Evolutionary conservation across 768 basidiomycete genomes (phyloP), one percentile per base, ranked within the genome.

Genomic region (Lactarius deliciosus): DNA sequence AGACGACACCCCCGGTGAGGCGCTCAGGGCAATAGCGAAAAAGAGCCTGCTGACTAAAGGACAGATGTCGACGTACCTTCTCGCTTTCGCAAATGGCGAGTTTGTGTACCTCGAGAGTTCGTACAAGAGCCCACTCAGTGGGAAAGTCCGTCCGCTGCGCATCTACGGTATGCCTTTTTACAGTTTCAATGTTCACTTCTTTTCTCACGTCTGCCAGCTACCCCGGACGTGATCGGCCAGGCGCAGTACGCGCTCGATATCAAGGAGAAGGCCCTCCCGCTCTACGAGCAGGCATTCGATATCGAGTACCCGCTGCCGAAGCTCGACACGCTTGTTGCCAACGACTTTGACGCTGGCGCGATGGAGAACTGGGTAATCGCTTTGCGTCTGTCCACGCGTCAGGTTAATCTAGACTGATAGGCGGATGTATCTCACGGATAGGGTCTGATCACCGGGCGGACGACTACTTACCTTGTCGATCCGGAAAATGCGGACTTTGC

Each of bases 231-330:
- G 69, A 92, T 97, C 71, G 81, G 87, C 70, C 94, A 94, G 73
- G 89, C 90, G 5, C 83, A 89, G 70, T 94, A 94, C 72, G 90
- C 91, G 15, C 86, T 98, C 50, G 93, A 96, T 71, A 87, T 96
- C 71, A 96, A 91, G 76, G 84, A 83, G 6, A 82, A 81, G 36
- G 90, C 91, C 10, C 78, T 97, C 13, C 94, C 95, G 16, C 75
- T 94, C 22, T 98, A 96, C 75, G 96, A 98, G 77, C 81, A 89
- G 74, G 83, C 96, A 63, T 98, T 98, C 74, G 88, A 96, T 70
- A 88, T 98, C 69, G 90, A 90, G 65, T 98, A 89, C 76, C 94
- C 96, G 30, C 83, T 98, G 32, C 93, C 94, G 7, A 98, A 98
- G 80, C 83, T 98, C 54, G 96, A 98, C 74, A 96, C 95, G 2